Percentiles rank a stretch among this genome's conserved stretches.
phyloP scores from a whole-genome alignment of 306 rosid genomes.

The Glycine tomentella region DNA sequence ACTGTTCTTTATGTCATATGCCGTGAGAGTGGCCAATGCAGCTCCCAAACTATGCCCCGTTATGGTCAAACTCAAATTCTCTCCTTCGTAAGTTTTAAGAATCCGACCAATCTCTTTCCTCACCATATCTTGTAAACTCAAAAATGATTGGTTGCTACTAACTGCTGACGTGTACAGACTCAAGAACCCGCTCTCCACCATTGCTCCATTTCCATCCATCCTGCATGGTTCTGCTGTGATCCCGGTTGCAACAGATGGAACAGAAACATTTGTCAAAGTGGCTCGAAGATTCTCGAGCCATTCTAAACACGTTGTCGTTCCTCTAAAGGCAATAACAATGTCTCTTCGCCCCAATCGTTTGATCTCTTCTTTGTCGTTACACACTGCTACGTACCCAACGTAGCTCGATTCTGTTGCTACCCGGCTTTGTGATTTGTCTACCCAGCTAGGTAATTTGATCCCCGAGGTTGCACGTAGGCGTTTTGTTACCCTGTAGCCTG shows the following conservation, averaged over 20 bases:
- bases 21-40: conserved; percentile 79
- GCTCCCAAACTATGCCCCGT: conserved; percentile 97
- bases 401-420: conserved; percentile 60
- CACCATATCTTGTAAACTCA: conserved; percentile 71
- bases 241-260: too few relatives aligned
- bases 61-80: conserved; percentile 71
- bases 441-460: conserved; percentile 67
- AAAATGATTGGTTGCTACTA: background rate
- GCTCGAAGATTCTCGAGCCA: conserved; percentile 92
- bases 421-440: conserved; percentile 53
- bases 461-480: conserved; percentile 76
- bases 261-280: conserved; percentile 53
- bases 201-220: conserved; percentile 31
- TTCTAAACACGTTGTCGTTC: conserved; percentile 82
- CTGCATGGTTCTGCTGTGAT: background rate
- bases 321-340: conserved; percentile 71
- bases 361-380: conserved; percentile 68
- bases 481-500: conserved; percentile 75
- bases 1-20: conserved; percentile 55
- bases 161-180: conserved; percentile 73
- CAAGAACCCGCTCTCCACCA: conserved; percentile 87
- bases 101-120: conserved; percentile 59
- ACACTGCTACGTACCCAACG: conserved; percentile 84
- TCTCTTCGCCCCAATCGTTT: conserved; percentile 82
- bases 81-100: conserved; percentile 60